Percentiles rank a stretch among this genome's conserved stretches.
Conservation (phyloP, 208 protist genomes). For the Crithidia sp. region DNA sequence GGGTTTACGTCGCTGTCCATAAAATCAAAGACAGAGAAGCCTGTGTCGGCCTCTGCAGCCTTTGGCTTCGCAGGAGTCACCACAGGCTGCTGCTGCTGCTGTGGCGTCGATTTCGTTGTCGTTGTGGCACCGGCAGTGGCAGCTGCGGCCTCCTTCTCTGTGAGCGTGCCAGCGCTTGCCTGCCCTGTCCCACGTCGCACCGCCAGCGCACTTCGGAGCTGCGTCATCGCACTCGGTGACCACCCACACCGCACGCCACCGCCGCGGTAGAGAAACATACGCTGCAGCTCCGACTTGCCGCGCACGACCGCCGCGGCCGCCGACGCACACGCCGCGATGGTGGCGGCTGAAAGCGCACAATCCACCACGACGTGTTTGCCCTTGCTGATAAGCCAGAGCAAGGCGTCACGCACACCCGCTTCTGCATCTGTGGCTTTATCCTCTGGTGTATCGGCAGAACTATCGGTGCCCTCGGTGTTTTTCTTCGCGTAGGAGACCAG, state of each 20-base stretch:
- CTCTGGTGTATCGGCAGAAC: no score
- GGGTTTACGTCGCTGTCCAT: neutral
- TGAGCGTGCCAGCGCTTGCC: neutral
- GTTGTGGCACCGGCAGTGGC: neutral
- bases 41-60: neutral
- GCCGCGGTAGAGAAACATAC: constrained; percentile 31
- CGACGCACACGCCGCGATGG: constrained; percentile 26
- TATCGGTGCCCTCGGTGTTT: neutral
- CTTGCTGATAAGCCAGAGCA: constrained; percentile 32
- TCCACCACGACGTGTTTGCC: constrained; percentile 36
- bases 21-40: constrained; percentile 33
- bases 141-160: neutral
- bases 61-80: neutral
- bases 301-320: constrained; percentile 14
- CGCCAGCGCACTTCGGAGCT: constrained; percentile 26
- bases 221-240: constrained; percentile 25
- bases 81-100: neutral
- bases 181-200: constrained; percentile 16
- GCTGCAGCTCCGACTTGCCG: constrained; percentile 24
- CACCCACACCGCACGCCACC: constrained; percentile 26
- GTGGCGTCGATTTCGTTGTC: neutral
- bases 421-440: neutral
- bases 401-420: constrained; percentile 9
- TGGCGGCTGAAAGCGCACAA: constrained; percentile 17
- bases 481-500: constrained; percentile 2